A percentile compares a stretch with the other conserved stretches of the same genome.
These are phyloP conservation scores for Hansenula lynferdii DNA, from an alignment of 1,139 yeast genomes.

Conservation along the genomic window DNA sequence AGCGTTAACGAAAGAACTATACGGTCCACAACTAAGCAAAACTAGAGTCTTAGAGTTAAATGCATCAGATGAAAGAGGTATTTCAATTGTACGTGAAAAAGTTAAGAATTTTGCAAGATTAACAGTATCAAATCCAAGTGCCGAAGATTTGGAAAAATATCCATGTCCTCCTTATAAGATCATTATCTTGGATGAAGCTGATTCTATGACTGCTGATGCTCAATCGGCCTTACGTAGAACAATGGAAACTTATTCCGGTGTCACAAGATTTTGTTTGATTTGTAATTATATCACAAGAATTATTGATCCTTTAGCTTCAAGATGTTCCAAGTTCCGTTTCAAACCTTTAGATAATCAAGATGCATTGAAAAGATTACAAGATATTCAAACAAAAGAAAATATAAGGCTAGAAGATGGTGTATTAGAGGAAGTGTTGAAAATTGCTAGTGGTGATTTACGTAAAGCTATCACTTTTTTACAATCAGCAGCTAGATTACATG, in stretches of 20 bases:
- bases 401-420: conserved; percentile 46
- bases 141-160: conserved; percentile 60
- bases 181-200: conserved; percentile 88
- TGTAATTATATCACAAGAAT: conserved; percentile 96
- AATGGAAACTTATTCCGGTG: conserved; percentile 90
- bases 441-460: conserved; percentile 87
- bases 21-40: conserved; percentile 62
- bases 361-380: conserved; percentile 62
- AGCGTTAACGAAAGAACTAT: conserved; percentile 81
- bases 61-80: conserved; percentile 97
- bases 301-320: conserved; percentile 92
- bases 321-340: conserved; percentile 94
- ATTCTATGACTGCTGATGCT: conserved; percentile 98
- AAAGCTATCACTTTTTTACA: conserved; percentile 89
- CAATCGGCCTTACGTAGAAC: conserved; percentile 94
- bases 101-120: conserved; percentile 89
- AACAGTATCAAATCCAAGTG: conserved; percentile 75
- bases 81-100: conserved; percentile 85
- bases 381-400: conserved; percentile 46
- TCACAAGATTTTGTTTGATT: conserved; percentile 88
- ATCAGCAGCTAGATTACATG: conserved; percentile 68
- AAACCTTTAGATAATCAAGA: conserved; percentile 66
- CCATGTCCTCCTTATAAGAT: conserved; percentile 96
- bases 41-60: conserved; percentile 84
- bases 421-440: conserved; percentile 55